Conservation (phyloP, 108 stramenopile genomes). For the Skeletonema grethae region DNA sequence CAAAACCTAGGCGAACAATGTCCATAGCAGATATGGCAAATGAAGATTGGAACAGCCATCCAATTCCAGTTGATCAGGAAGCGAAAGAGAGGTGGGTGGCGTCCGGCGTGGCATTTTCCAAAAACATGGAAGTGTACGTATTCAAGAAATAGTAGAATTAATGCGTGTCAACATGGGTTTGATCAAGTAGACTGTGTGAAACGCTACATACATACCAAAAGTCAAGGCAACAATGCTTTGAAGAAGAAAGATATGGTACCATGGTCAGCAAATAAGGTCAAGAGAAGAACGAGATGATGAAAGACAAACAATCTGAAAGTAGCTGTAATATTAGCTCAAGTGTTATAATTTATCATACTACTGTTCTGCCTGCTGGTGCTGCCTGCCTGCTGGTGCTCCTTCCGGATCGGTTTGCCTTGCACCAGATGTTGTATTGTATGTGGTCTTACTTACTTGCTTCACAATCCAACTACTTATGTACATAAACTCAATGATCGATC, state of each 20-base stretch:
- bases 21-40: slow-evolving; percentile 2
- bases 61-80: neutral
- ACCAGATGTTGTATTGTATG: too few species aligned
- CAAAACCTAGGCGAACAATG: neutral
- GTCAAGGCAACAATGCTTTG: neutral
- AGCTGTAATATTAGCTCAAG: neutral
- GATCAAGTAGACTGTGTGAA: neutral
- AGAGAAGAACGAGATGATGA: neutral
- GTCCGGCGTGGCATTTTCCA: slow-evolving; percentile 21
- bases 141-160: slow-evolving; percentile 12
- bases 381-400: too few species aligned
- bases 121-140: slow-evolving; percentile 27
- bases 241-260: neutral
- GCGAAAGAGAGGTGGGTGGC: slow-evolving; percentile 10
- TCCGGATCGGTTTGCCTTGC: too few species aligned
- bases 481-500: too few species aligned
- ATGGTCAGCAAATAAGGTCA: neutral
- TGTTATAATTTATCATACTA: neutral
- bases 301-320: neutral
- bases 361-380: too few species aligned
- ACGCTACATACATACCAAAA: neutral
- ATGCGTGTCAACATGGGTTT: neutral
- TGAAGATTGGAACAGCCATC: neutral
- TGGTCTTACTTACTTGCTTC: too few species aligned
- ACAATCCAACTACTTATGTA: too few species aligned